Evolutionary conservation across 179 eudicot species (phyloP).

Genomic region (Beta lomatogona): DNA sequence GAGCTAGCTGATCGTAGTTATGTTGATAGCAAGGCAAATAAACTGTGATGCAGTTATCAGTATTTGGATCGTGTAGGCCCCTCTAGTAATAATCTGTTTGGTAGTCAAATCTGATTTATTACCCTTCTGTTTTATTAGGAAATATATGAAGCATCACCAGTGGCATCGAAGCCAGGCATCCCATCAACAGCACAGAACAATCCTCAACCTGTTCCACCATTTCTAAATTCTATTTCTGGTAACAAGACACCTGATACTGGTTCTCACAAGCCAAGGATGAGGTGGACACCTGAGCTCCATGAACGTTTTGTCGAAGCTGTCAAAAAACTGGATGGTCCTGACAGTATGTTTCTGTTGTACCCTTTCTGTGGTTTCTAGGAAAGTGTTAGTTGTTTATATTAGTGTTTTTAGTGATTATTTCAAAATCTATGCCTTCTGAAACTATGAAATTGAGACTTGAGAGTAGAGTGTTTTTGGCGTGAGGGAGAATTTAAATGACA

Average conservation of each 20-base stretch:
- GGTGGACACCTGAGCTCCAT: constrained; percentile 66
- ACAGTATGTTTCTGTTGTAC: constrained; percentile 35
- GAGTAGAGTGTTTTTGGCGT: neutral
- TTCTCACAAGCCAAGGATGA: constrained; percentile 50
- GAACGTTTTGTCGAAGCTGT: constrained; percentile 55
- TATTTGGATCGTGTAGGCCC: neutral
- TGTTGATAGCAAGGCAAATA: neutral
- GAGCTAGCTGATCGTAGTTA: neutral
- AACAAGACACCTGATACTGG: constrained; percentile 25
- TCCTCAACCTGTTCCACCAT: constrained; percentile 22
- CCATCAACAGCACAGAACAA: constrained; percentile 15
- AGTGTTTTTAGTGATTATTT: too few relatives aligned
- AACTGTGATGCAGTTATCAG: too few relatives aligned
- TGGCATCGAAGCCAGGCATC: constrained; percentile 23
- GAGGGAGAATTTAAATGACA: neutral
- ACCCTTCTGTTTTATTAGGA: constrained; percentile 26
- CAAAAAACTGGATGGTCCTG: constrained; percentile 51
- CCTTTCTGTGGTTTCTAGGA: neutral
- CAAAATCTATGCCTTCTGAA: neutral
- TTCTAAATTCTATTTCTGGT: constrained; percentile 19
- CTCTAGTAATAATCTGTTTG: neutral
- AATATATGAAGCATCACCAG: constrained; percentile 41
- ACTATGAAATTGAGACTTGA: neutral
- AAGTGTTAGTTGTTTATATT: neutral
- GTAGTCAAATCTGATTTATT: neutral